These are phyloP conservation scores for Phytophthora pistaciae DNA, from an alignment of 352 stramenopile species.

Conservation along the genomic window DNA sequence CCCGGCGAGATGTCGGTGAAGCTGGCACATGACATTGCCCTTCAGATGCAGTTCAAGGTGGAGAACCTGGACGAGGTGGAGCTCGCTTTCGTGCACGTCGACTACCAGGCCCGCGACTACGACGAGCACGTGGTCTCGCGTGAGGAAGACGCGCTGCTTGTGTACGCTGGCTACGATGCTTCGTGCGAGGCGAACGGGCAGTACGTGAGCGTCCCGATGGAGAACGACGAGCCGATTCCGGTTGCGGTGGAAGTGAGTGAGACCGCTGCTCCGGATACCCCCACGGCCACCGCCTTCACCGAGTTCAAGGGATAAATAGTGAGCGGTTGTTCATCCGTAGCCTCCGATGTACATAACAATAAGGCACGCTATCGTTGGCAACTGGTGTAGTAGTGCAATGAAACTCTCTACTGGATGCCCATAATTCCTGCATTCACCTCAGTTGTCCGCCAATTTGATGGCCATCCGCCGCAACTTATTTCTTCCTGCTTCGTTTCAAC, in stretches of 20 bases:
- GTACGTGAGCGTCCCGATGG: slow-evolving; percentile 33
- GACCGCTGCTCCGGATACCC: slow-evolving; percentile 25
- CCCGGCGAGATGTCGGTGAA: slow-evolving; percentile 91
- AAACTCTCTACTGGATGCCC: slow-evolving; percentile 17
- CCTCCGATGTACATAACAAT: background rate
- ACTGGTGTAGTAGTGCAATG: slow-evolving; percentile 14
- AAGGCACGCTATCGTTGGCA: background rate
- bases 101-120: slow-evolving; percentile 91
- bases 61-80: slow-evolving; percentile 93
- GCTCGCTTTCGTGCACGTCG: slow-evolving; percentile 95
- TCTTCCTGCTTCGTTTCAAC: slow-evolving; percentile 53
- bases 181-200: slow-evolving; percentile 26
- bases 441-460: no score
- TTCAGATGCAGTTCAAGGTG: slow-evolving; percentile 96
- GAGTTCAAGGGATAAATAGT: slow-evolving; percentile 31
- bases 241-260: slow-evolving; percentile 39
- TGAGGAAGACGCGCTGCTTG: slow-evolving; percentile 60
- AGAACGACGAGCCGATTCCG: slow-evolving; percentile 25
- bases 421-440: slow-evolving; percentile 8
- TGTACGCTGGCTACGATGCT: slow-evolving; percentile 43
- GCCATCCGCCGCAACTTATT: slow-evolving; percentile 13
- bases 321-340: background rate
- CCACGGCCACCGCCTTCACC: slow-evolving; percentile 31
- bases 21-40: slow-evolving; percentile 93
- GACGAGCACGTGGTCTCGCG: slow-evolving; percentile 72